Conservation (phyloP, 2,329 filamentous ascomycete genomes). For the Cytospora mali region DNA sequence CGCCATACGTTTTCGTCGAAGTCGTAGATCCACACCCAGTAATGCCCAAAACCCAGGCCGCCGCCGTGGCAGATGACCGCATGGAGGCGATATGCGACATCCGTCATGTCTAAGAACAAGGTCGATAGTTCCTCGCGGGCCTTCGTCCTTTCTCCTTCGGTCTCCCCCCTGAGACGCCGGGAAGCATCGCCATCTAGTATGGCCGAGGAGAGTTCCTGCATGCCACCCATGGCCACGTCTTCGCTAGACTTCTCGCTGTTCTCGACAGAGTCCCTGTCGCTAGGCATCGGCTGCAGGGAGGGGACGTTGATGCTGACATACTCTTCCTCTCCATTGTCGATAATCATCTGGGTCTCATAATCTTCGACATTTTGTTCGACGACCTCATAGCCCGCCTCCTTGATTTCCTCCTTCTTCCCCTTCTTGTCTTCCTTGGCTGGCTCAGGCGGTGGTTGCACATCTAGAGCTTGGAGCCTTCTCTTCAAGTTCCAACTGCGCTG, state of each 20-base stretch:
- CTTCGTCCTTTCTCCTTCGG: slow-evolving; percentile 12
- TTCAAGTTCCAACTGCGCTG: slow-evolving; percentile 76
- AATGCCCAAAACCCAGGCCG: slow-evolving; percentile 76
- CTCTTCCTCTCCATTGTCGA: slow-evolving; percentile 23
- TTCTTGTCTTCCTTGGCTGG: neutral
- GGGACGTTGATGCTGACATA: slow-evolving; percentile 29
- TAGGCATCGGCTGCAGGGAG: slow-evolving; percentile 34
- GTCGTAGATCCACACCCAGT: slow-evolving; percentile 96
- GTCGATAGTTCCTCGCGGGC: slow-evolving; percentile 40
- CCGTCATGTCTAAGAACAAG: slow-evolving; percentile 65
- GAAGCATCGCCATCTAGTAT: slow-evolving; percentile 16
- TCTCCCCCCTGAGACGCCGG: slow-evolving; percentile 14
- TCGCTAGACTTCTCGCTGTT: neutral
- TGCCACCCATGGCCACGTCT: slow-evolving; percentile 6
- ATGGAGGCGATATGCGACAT: slow-evolving; percentile 79
- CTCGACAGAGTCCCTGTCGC: slow-evolving; percentile 38
- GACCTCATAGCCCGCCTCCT: slow-evolving; percentile 22
- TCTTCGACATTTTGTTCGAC: slow-evolving; percentile 18
- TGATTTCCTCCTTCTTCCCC: slow-evolving; percentile 7
- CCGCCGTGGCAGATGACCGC: slow-evolving; percentile 92
- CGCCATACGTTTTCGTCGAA: slow-evolving; percentile 82
- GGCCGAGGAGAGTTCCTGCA: neutral
- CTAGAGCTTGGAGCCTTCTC: slow-evolving; percentile 59
- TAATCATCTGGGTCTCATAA: slow-evolving; percentile 18
- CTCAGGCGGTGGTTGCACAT: slow-evolving; percentile 32